Evolutionary conservation across 2,329 filamentous ascomycete species (phyloP).

Genomic region (Rugonectria rugulosa): DNA sequence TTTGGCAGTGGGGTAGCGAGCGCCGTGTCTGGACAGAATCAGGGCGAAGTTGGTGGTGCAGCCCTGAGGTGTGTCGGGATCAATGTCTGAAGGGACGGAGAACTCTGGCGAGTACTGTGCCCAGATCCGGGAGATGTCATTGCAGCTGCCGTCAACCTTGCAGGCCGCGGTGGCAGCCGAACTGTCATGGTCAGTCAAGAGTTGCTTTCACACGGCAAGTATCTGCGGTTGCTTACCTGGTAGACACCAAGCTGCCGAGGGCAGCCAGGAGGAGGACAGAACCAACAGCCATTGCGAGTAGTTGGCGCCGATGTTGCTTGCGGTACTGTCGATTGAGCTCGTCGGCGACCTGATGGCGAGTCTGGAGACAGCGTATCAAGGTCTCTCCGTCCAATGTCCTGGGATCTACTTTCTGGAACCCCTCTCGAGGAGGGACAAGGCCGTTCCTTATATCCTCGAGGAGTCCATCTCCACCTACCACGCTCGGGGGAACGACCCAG

Average conservation of each 20-base stretch:
- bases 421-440: background rate
- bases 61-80: constrained; percentile 64
- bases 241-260: background rate
- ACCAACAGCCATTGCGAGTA: constrained; percentile 8
- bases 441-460: constrained; percentile 1
- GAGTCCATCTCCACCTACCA: background rate
- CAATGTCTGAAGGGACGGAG: constrained; percentile 72
- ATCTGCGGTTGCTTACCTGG: background rate
- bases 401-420: background rate
- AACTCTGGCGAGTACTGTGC: constrained; percentile 91
- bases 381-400: background rate
- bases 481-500: background rate
- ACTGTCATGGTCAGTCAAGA: constrained; percentile 2
- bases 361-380: background rate
- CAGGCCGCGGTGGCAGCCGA: constrained; percentile 31
- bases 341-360: background rate
- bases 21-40: constrained; percentile 84
- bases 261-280: constrained; percentile 4
- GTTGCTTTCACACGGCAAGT: too few relatives aligned
- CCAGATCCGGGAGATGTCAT: constrained; percentile 71
- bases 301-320: background rate
- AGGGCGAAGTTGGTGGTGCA: constrained; percentile 84
- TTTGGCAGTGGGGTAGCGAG: constrained; percentile 76
- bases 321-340: background rate
- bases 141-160: constrained; percentile 54